Percentiles rank a stretch among this genome's conserved stretches.
phyloP scores from a whole-genome alignment of 441 rosid species.

The Gossypium gossypioides region DNA sequence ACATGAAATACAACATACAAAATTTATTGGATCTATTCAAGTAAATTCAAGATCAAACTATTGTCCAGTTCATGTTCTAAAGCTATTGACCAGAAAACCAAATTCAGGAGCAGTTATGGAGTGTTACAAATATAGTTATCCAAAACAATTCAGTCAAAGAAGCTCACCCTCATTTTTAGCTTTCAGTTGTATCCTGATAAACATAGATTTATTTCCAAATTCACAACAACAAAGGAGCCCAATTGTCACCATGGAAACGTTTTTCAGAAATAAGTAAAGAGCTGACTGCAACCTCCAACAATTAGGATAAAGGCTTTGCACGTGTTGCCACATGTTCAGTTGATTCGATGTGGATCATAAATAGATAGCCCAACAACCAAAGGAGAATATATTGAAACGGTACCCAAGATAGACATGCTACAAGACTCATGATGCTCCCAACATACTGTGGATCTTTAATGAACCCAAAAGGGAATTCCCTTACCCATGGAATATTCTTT shows the following conservation, averaged over 20 bases:
- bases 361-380: conserved; percentile 65
- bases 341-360: conserved; percentile 60
- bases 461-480: conserved; percentile 74
- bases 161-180: neutral
- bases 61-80: neutral
- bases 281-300: neutral
- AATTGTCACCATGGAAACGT: neutral
- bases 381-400: conserved; percentile 70
- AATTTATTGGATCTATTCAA: neutral
- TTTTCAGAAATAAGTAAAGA: neutral
- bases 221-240: neutral
- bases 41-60: neutral
- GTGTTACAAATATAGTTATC: neutral
- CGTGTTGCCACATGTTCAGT: conserved; percentile 58
- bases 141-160: neutral
- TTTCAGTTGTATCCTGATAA: neutral
- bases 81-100: neutral
- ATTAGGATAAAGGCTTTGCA: conserved; percentile 48
- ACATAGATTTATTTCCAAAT: neutral
- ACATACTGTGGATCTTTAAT: conserved; percentile 81
- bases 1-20: neutral
- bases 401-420: conserved; percentile 68
- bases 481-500: conserved; percentile 70
- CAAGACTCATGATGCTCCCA: conserved; percentile 74
- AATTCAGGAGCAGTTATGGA: neutral